Evolutionary conservation across 2,329 filamentous ascomycete genomes (phyloP).

Genomic region (Talaromyces sp.): DNA sequence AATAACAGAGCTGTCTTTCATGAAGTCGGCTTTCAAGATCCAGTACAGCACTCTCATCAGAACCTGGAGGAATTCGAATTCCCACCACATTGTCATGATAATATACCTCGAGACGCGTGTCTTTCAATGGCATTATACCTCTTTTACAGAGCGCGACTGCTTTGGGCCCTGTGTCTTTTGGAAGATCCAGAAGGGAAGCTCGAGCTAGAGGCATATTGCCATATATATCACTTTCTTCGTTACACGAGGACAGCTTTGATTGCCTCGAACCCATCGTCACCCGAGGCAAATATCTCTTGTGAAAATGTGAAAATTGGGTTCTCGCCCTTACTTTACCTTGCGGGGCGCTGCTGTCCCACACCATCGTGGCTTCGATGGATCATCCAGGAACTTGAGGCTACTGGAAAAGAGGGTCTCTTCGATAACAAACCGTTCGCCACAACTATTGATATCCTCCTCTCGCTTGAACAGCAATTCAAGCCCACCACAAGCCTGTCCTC

Average conservation of each 20-base stretch:
- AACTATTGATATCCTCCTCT: conserved; percentile 7
- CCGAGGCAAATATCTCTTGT: background rate
- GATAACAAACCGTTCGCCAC: conserved; percentile 7
- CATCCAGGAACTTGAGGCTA: conserved; percentile 3
- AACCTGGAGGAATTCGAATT: conserved; percentile 2
- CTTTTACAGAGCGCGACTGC: conserved; percentile 11
- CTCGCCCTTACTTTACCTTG: conserved; percentile 13
- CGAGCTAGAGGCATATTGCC: conserved; percentile 9
- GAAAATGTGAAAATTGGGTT: conserved; percentile 10
- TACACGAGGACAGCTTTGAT: conserved; percentile 4
- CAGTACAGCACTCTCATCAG: background rate
- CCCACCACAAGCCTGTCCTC: background rate
- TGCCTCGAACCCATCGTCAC: background rate
- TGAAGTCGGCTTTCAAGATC: too few relatives aligned
- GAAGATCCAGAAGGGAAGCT: conserved; percentile 2
- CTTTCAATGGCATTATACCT: conserved; percentile 8
- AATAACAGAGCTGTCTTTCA: conserved; percentile 1
- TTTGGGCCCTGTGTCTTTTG: conserved; percentile 9
- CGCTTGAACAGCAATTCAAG: conserved; percentile 1
- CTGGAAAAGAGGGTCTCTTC: conserved; percentile 9
- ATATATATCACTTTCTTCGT: conserved; percentile 9
- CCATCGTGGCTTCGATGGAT: conserved; percentile 15
- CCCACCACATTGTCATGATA: background rate
- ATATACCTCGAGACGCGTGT: conserved; percentile 1
- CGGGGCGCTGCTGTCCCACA: conserved; percentile 10